A percentile compares a stretch with the other conserved stretches of the same genome.
Evolutionary conservation across 2,329 filamentous ascomycete genomes (phyloP).

Genomic region (Aspergillus tubingensis): DNA sequence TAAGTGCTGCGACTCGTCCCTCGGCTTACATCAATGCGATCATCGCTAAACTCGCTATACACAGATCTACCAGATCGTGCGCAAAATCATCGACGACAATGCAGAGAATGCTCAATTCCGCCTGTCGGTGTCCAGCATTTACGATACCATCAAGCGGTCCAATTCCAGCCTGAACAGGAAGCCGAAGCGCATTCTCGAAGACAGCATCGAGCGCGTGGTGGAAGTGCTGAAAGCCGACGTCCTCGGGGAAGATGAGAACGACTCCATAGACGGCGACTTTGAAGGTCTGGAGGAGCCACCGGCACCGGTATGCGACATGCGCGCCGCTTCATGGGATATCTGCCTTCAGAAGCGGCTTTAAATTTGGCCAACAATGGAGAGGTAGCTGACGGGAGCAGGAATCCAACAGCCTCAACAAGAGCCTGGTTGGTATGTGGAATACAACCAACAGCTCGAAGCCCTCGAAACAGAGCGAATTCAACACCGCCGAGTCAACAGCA

Average conservation of each 20-base stretch:
- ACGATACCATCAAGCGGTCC: slow-evolving; percentile 77
- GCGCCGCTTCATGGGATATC: background rate
- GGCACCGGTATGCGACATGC: slow-evolving; percentile 29
- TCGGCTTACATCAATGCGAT: background rate
- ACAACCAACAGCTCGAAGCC: slow-evolving; percentile 48
- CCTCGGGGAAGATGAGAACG: slow-evolving; percentile 55
- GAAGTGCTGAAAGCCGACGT: slow-evolving; percentile 69
- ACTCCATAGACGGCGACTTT: slow-evolving; percentile 54
- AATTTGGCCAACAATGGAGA: background rate
- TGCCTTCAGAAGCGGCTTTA: background rate
- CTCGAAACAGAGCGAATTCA: slow-evolving; percentile 32
- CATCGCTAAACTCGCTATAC: slow-evolving; percentile 15
- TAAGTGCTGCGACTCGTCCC: slow-evolving; percentile 26
- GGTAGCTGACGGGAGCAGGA: slow-evolving; percentile 41
- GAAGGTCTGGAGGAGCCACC: slow-evolving; percentile 49
- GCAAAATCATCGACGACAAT: slow-evolving; percentile 71
- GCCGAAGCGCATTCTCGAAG: slow-evolving; percentile 78
- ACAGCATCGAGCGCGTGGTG: slow-evolving; percentile 80
- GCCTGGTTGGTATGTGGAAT: slow-evolving; percentile 62
- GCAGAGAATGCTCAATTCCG: slow-evolving; percentile 51
- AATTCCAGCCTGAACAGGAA: slow-evolving; percentile 84
- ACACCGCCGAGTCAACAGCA: slow-evolving; percentile 25
- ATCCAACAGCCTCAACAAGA: slow-evolving; percentile 66
- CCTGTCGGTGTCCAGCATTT: slow-evolving; percentile 65
- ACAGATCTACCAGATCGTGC: slow-evolving; percentile 74